Conservation (phyloP, 2,329 filamentous ascomycete species). For the Onygena corvina region DNA sequence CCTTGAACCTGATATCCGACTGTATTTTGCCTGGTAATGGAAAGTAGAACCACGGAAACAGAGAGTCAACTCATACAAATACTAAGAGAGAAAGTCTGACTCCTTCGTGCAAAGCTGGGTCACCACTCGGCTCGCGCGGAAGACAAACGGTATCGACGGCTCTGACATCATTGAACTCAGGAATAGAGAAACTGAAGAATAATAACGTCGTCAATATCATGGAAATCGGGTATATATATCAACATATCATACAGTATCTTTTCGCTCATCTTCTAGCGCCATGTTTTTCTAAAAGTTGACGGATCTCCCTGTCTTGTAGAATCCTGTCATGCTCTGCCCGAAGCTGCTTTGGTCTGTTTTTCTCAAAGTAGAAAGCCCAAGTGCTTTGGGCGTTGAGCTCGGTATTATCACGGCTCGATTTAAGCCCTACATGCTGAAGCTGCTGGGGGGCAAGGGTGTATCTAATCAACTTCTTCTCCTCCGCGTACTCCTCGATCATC, state of each 20-base stretch:
- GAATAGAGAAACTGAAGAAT: not conserved
- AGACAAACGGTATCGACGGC: not conserved
- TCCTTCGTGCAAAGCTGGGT: no score
- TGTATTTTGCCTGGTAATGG: no score
- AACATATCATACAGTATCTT: not conserved
- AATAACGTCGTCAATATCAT: not conserved
- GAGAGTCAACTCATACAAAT: no score
- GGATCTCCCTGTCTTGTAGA: conserved; percentile 3
- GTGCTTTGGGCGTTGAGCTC: conserved; percentile 22
- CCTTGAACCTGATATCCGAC: no score
- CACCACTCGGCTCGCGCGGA: no score
- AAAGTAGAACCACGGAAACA: no score
- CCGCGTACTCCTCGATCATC: conserved; percentile 21
- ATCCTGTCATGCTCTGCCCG: conserved; percentile 17
- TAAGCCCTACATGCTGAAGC: conserved; percentile 24
- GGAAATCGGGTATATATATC: not conserved
- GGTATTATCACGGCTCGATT: conserved; percentile 21
- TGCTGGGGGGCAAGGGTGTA: conserved; percentile 24
- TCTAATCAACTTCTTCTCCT: conserved; percentile 21
- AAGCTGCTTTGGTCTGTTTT: conserved; percentile 17
- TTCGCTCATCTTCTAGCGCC: not conserved
- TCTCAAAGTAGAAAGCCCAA: conserved; percentile 23
- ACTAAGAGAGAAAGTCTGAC: no score
- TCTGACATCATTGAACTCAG: not conserved
- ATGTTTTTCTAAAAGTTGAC: conserved; percentile 4